Conservation (phyloP, 352 stramenopile genomes). For the Thraustotheca clavata region DNA sequence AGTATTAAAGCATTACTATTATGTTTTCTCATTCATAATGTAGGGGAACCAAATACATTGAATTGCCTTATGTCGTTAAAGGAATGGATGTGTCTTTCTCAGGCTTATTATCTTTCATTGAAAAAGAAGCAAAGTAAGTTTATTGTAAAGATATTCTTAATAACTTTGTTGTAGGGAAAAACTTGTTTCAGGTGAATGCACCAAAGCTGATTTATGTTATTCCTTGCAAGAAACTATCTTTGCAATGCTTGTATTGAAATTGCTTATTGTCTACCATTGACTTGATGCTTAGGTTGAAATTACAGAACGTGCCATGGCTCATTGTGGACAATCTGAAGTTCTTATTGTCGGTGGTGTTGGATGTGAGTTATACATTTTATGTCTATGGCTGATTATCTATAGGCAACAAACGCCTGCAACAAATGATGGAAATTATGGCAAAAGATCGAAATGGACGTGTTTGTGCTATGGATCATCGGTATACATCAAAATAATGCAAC, state of each 20-base stretch:
- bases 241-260: slow-evolving; percentile 91
- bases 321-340: slow-evolving; percentile 94
- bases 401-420: slow-evolving; percentile 79
- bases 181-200: slow-evolving; percentile 82
- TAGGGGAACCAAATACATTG: slow-evolving; percentile 86
- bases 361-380: slow-evolving; percentile 74
- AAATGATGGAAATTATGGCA: slow-evolving; percentile 99
- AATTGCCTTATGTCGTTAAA: slow-evolving; percentile 98
- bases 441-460: slow-evolving; percentile 90
- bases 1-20: slow-evolving; percentile 33
- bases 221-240: slow-evolving; percentile 99
- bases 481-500: slow-evolving; percentile 1
- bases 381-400: background rate
- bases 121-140: slow-evolving; percentile 85
- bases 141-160: background rate
- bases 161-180: slow-evolving; percentile 41
- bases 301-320: slow-evolving; percentile 99
- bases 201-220: slow-evolving; percentile 96
- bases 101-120: slow-evolving; percentile 95
- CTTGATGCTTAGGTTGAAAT: slow-evolving; percentile 88
- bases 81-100: slow-evolving; percentile 99
- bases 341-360: slow-evolving; percentile 99
- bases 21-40: slow-evolving; percentile 13
- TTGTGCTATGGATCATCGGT: slow-evolving; percentile 96
- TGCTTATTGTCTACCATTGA: background rate